Evolutionary conservation across 2,329 filamentous ascomycete species (phyloP), one percentile per base, ranked within the genome.

Genomic region (Lecanicillium sp.): DNA sequence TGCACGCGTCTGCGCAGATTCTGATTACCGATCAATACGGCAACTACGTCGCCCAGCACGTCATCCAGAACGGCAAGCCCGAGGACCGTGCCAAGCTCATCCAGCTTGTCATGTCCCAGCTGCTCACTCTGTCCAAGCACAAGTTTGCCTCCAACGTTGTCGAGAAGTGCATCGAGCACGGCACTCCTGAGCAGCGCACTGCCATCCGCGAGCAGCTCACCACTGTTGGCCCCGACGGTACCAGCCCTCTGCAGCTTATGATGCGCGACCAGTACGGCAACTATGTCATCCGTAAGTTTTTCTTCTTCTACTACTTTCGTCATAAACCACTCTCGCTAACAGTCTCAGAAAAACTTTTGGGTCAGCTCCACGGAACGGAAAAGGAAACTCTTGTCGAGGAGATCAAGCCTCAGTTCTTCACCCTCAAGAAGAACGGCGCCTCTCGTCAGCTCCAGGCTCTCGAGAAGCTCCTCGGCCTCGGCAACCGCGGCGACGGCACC

Each of bases 81-180:
- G 80, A 84, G 48, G 89, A 96, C 59, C 80, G 83, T 17, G 74
- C 75, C 12, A 80, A 75, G 57, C 84, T 96, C 58, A 86, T 95
- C 48, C 68, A 75, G 21, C 72, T 89, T 39, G 84, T 97, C 54
- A 83, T 84, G 54, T 73, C 74, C 11, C 79, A 89, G 49, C 71
- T 95, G 2, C 67, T 95, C 32, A 69, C 71, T 1, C 83, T 89
- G 57, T 95, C 90, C 21, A 95, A 90, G 71, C 89, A 97, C 71
- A 98, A 98, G 64, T 94, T 88, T 60, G 91, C 93, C 1, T 96
- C 90, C 60, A 97, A 98, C 58, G 91, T 98, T 3, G 91, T 98
- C 1, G 93, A 98, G 67, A 91, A 89, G 66, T 95, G 90, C 62
- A 84, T 97, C 51, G 74, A 85, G 48, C 79, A 76, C 55, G 88